Evolutionary conservation across 1,139 yeast genomes (phyloP).

Genomic region (Yamadazyma atmosphaerica): DNA sequence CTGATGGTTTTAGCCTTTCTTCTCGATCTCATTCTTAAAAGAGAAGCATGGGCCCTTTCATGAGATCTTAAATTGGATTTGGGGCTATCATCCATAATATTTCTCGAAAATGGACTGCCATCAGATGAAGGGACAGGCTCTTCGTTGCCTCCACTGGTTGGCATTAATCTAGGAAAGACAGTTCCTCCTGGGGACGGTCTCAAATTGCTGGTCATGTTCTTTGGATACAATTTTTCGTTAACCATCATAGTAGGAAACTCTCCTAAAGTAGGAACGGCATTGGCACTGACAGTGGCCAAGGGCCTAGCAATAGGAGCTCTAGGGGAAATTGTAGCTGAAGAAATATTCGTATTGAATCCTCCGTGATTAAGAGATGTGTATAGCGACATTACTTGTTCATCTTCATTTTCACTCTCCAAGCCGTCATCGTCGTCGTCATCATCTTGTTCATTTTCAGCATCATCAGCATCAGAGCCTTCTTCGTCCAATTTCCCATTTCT

Average conservation of each 20-base stretch:
- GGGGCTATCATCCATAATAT: conserved; percentile 29
- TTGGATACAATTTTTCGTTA: conserved; percentile 28
- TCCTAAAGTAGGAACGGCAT: conserved; percentile 43
- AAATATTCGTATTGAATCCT: conserved; percentile 16
- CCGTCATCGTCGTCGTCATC: conserved; percentile 18
- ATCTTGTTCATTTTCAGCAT: conserved; percentile 12
- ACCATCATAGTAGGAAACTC: conserved; percentile 45
- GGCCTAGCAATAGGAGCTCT: conserved; percentile 23
- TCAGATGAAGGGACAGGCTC: conserved; percentile 1
- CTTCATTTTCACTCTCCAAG: conserved; percentile 47
- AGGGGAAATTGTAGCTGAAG: conserved; percentile 24
- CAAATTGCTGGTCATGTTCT: conserved; percentile 7
- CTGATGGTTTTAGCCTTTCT: conserved; percentile 52
- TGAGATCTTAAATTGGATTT: conserved; percentile 42
- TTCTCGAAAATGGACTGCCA: conserved; percentile 10
- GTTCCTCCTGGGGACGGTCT: conserved; percentile 10
- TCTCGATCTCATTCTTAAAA: conserved; percentile 61
- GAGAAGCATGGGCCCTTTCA: conserved; percentile 67
- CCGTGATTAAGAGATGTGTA: conserved; percentile 43
- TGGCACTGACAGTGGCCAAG: conserved; percentile 17
- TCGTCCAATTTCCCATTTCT: conserved; percentile 13
- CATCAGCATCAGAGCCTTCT: conserved; percentile 4
- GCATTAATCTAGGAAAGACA: conserved; percentile 12
- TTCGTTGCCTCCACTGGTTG: conserved; percentile 6
- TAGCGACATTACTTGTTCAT: conserved; percentile 53